Evolutionary conservation across 306 rosid genomes (phyloP), one percentile per base, ranked within the genome.

Genomic region (Quercus glauca): DNA sequence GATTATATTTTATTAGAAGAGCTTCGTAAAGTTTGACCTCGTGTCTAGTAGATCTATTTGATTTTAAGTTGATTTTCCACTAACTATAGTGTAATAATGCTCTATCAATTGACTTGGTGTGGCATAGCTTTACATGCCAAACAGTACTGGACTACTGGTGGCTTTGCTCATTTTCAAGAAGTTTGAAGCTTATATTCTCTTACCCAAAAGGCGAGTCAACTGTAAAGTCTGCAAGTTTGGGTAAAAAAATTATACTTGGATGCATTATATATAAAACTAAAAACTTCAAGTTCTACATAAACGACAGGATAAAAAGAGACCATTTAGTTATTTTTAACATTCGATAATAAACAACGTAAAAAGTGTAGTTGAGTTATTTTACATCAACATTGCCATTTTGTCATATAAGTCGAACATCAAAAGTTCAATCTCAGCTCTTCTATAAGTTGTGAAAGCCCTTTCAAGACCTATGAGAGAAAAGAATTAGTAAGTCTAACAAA

Each of bases 391-490:
- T 57, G 5, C 29, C 26, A 21, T 58, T 57, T 45, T 81, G 77
- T 61, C 60, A 63, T 25, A 45, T 56, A 5, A 5, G n/a, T 37
- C 45, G 45, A 37, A 37, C 45, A 7, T 37, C 45, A 51, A 61
- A 55, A 72, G 55, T 67, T 82, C 83, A 83, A 67, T 52, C 79
- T 63, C 63, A 80, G 73, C 25, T 76, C 80, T 58, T 85, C 74
- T 5, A 77, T 71, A 18, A 73, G 75, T 68, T 75, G 81, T 73
- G 84, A 78, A 12, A 92, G 82, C 58, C 82, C 92, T 75, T 82
- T 80, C 90, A 89, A 88, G 73, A 85, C 88, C 98, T 94, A 89
- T 35, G 52, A 83, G 4, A 77, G 80, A 70, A 63, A 53, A 33
- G 43, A 25, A 81, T 5, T 29, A 41, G 13, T 26, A 37, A 68